Evolutionary conservation across 108 stramenopile species (phyloP).

Genomic region (Licmophora abbreviata): DNA sequence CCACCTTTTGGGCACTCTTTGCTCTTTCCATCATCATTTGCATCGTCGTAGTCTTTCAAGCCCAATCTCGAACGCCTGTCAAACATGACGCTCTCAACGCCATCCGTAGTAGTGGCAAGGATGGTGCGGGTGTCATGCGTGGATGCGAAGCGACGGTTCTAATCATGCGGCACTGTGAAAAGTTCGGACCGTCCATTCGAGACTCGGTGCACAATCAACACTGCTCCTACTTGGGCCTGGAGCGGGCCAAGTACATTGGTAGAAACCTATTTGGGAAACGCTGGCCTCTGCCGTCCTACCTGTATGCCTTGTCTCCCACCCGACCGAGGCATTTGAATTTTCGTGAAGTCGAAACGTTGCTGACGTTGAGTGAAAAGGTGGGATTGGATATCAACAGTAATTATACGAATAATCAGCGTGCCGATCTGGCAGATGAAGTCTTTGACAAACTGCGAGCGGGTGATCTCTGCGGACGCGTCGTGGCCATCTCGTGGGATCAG

Average conservation of each 20-base stretch:
- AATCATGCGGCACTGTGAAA: conserved; percentile 46
- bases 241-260: conserved; percentile 27
- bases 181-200: conserved; percentile 15
- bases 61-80: too few species aligned
- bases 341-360: conserved; percentile 35
- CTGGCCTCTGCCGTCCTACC: conserved; percentile 31
- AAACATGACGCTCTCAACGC: too few species aligned
- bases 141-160: conserved; percentile 42
- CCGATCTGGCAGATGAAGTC: conserved; percentile 7
- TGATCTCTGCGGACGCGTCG: conserved; percentile 23
- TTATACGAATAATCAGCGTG: not conserved
- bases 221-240: conserved; percentile 31
- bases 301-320: conserved; percentile 23
- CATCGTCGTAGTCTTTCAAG: too few species aligned
- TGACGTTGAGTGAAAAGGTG: conserved; percentile 20
- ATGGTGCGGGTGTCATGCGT: too few species aligned
- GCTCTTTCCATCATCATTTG: too few species aligned
- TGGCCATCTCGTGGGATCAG: conserved; percentile 39
- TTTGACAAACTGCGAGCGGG: conserved; percentile 15
- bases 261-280: conserved; percentile 26
- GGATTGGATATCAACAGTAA: conserved; percentile 12
- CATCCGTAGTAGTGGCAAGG: too few species aligned
- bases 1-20: too few species aligned
- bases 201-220: conserved; percentile 30
- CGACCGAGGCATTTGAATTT: conserved; percentile 28